phyloP scores from a whole-genome alignment of 2,329 filamentous ascomycete species.

The Atkinsonella texensis region DNA sequence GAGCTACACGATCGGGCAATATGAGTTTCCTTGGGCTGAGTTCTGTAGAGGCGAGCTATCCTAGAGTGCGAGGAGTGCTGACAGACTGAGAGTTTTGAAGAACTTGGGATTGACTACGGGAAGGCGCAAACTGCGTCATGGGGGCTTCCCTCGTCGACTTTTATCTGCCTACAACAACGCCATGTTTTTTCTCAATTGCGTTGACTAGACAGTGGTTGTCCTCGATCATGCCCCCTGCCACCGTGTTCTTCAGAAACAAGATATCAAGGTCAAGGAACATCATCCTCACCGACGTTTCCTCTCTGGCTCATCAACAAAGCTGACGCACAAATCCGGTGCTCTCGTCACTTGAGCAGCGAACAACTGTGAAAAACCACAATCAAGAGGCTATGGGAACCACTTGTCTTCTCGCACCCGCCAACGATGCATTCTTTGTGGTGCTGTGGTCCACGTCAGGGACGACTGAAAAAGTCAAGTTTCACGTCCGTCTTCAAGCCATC shows the following conservation, averaged over 20 bases:
- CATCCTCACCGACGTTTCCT: neutral
- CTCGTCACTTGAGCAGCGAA: neutral
- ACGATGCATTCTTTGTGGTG: constrained; percentile 15
- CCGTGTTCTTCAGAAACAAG: neutral
- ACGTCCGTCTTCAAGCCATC: constrained; percentile 8
- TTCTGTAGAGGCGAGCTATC: neutral
- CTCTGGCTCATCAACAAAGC: neutral
- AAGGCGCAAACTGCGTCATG: neutral
- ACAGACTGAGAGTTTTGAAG: neutral
- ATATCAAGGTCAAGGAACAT: neutral
- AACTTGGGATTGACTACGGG: neutral
- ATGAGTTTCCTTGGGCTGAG: neutral
- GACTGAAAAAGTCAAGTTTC: constrained; percentile 5
- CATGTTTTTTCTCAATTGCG: neutral
- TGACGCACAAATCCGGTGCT: neutral
- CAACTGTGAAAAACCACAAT: neutral
- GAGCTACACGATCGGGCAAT: too few relatives aligned
- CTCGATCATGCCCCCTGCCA: neutral
- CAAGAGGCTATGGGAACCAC: neutral
- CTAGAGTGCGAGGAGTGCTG: neutral
- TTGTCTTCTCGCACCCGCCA: neutral
- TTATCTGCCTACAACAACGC: neutral
- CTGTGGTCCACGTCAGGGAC: constrained; percentile 10
- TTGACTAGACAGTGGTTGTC: neutral
- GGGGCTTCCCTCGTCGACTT: neutral